These are phyloP conservation scores for Globomyces sp. DNA, from an alignment of 371 early-diverging fungal species.

Conservation along the genomic window DNA sequence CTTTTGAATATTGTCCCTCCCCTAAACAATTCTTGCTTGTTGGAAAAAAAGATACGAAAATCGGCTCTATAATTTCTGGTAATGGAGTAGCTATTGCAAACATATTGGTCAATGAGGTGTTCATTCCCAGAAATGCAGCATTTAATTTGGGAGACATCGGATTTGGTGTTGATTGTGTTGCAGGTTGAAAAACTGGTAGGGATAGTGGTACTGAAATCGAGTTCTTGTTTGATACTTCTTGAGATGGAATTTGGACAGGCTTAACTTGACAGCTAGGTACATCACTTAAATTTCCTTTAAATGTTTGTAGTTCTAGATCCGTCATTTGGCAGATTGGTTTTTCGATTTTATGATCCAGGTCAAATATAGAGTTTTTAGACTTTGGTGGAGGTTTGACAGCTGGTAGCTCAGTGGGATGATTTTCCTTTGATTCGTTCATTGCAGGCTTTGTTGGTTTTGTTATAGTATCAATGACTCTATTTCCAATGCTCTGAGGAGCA, in stretches of 20 bases:
- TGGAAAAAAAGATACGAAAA: slow-evolving; percentile 47
- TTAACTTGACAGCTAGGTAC: not conserved
- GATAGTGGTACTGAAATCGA: not conserved
- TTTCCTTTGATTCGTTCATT: no score
- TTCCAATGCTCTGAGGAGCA: no score
- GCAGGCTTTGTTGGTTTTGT: no score
- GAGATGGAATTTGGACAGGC: not conserved
- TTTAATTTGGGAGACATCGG: slow-evolving; percentile 8
- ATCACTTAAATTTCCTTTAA: not conserved
- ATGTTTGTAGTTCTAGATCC: slow-evolving; percentile 22
- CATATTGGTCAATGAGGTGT: not conserved
- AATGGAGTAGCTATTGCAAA: slow-evolving; percentile 23
- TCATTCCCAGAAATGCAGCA: not conserved
- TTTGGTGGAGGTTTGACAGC: not conserved
- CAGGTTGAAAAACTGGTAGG: slow-evolving; percentile 10
- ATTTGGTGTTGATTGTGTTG: slow-evolving; percentile 11
- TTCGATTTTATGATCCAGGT: slow-evolving; percentile 27
- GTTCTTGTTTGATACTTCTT: not conserved
- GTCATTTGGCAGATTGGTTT: slow-evolving; percentile 48
- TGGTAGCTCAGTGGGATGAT: not conserved
- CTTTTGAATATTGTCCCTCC: slow-evolving; percentile 57
- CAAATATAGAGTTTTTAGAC: slow-evolving; percentile 43
- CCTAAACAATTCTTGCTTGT: slow-evolving; percentile 53
- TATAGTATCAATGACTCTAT: no score
- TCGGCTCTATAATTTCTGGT: slow-evolving; percentile 23